Percentiles rank a stretch among this genome's conserved stretches.
Evolutionary conservation across 805 yeast species (phyloP).

Genomic region (Tetrapisispora iriomotensis): DNA sequence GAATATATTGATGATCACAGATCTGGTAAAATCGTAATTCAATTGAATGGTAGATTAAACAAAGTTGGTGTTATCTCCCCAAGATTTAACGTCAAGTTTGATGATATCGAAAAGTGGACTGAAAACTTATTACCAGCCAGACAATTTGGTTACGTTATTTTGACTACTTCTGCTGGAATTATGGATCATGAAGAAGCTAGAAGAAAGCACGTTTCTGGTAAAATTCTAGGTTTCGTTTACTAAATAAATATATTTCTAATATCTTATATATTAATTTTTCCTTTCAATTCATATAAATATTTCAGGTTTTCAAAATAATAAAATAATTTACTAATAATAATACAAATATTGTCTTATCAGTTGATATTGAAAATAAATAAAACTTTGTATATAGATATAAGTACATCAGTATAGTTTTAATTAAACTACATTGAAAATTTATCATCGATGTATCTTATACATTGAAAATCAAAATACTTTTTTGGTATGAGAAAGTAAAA

Average conservation of each 20-base stretch:
- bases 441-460: too few relatives aligned
- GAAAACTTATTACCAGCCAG: constrained; percentile 96
- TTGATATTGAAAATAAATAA: too few relatives aligned
- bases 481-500: too few relatives aligned
- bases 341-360: too few relatives aligned
- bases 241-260: constrained; percentile 31
- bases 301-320: too few relatives aligned
- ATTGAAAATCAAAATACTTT: too few relatives aligned
- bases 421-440: too few relatives aligned
- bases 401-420: too few relatives aligned
- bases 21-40: constrained; percentile 94
- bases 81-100: constrained; percentile 92
- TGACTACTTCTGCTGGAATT: constrained; percentile 98
- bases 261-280: too few relatives aligned
- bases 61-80: constrained; percentile 98
- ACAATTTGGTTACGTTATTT: constrained; percentile 95
- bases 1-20: constrained; percentile 98
- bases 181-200: constrained; percentile 99
- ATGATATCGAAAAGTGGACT: constrained; percentile 96
- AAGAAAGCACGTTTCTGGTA: constrained; percentile 99
- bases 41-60: constrained; percentile 95
- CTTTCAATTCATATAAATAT: too few relatives aligned
- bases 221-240: constrained; percentile 95
- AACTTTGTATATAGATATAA: too few relatives aligned
- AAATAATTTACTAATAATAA: too few relatives aligned